phyloP scores from a whole-genome alignment of 1,139 yeast genomes.

The Blastobotrys ciferrii region DNA sequence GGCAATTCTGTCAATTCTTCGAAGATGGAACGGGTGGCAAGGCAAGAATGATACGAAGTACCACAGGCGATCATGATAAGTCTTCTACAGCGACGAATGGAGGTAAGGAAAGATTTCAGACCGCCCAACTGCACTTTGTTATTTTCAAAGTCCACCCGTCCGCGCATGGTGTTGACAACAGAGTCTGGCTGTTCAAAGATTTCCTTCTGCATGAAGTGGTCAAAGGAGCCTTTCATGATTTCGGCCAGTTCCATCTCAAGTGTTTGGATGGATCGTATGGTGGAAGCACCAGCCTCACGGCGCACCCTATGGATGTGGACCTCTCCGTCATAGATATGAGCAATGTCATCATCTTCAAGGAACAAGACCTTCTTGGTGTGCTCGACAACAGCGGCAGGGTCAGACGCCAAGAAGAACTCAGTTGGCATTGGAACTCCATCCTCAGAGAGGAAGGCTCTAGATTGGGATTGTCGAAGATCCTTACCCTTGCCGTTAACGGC shows the following conservation, averaged over 20 bases:
- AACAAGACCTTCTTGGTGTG: constrained; percentile 96
- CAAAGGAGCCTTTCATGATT: constrained; percentile 96
- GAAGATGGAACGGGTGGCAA: constrained; percentile 93
- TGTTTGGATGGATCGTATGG: constrained; percentile 94
- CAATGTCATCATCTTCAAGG: constrained; percentile 97
- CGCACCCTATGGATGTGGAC: constrained; percentile 96
- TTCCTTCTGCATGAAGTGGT: constrained; percentile 98
- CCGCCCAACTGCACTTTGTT: constrained; percentile 85
- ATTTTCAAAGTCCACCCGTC: constrained; percentile 91
- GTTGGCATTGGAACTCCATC: constrained; percentile 93
- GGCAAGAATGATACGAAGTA: constrained; percentile 96
- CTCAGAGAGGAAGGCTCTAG: constrained; percentile 87
- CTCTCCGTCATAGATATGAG: constrained; percentile 97
- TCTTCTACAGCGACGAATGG: constrained; percentile 92
- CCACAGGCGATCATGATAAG: constrained; percentile 99
- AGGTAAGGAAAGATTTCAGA: constrained; percentile 75
- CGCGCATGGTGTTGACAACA: constrained; percentile 98
- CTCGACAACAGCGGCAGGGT: constrained; percentile 96
- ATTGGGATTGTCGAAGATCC: constrained; percentile 78
- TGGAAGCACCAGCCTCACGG: constrained; percentile 84
- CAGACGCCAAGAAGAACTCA: constrained; percentile 94
- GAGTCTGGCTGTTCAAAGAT: constrained; percentile 98
- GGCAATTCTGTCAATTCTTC: constrained; percentile 98
- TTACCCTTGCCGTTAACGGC: constrained; percentile 42
- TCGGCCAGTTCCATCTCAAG: constrained; percentile 95